Conservation (phyloP, 371 early-diverging fungal species). For the Mucor lusitanicus region DNA sequence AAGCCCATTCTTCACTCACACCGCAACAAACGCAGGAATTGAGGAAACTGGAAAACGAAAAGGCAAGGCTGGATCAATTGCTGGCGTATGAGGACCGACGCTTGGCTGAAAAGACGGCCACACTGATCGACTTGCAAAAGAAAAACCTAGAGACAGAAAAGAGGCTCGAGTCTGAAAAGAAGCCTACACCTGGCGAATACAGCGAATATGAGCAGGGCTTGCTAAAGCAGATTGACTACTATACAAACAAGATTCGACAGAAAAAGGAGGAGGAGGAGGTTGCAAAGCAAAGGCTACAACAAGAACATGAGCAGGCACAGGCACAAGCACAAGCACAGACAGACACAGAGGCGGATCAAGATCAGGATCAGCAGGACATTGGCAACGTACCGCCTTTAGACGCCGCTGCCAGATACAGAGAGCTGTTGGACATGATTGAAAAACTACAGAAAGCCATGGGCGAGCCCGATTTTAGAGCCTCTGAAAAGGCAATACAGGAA, state of each 20-base stretch:
- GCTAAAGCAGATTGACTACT: not conserved
- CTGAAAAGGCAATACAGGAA: not conserved
- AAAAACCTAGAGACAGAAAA: not conserved
- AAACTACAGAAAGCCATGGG: not conserved
- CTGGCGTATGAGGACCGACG: not conserved
- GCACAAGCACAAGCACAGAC: not conserved
- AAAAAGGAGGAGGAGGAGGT: not conserved
- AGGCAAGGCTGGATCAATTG: not conserved
- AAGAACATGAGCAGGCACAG: not conserved
- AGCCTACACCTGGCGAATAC: not conserved
- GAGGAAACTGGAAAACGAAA: not conserved
- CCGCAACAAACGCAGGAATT: not conserved
- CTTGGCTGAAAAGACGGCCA: not conserved
- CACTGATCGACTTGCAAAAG: not conserved
- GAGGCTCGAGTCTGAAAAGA: not conserved
- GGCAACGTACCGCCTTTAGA: not conserved
- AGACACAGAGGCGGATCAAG: not conserved
- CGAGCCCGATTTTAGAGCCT: not conserved
- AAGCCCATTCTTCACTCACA: not conserved
- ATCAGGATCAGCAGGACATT: not conserved
- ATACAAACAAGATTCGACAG: not conserved
- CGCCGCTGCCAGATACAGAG: not conserved
- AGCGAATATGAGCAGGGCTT: not conserved
- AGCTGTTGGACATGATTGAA: not conserved
- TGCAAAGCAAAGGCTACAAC: not conserved